Conservation (phyloP, 108 stramenopile species). For the Skeletonema grethae region DNA sequence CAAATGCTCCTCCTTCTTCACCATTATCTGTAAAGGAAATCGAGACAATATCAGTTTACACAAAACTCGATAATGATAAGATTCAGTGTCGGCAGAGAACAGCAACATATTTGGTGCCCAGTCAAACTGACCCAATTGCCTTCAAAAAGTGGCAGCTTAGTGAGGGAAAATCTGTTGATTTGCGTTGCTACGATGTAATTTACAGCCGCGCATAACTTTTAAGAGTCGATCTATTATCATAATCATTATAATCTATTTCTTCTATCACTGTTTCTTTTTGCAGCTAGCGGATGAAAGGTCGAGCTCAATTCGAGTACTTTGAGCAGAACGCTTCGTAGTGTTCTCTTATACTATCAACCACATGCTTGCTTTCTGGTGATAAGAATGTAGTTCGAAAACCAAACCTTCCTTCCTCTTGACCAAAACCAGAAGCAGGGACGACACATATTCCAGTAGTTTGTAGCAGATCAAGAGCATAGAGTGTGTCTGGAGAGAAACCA, state of each 20-base stretch:
- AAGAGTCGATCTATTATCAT: not conserved
- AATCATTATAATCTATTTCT: not conserved
- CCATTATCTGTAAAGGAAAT: constrained; percentile 76
- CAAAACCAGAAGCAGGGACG: constrained; percentile 97
- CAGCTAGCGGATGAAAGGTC: not conserved
- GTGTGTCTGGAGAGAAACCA: constrained; percentile 86
- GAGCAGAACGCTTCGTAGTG: constrained; percentile 88
- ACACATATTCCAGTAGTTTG: constrained; percentile 93
- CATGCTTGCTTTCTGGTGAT: constrained; percentile 78
- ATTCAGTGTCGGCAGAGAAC: constrained; percentile 75
- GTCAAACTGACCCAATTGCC: constrained; percentile 71
- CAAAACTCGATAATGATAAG: constrained; percentile 28
- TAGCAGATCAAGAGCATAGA: constrained; percentile 92
- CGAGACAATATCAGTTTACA: constrained; percentile 80
- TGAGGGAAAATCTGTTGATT: constrained; percentile 73
- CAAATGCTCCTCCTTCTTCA: constrained; percentile 8
- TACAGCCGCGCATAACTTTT: constrained; percentile 48
- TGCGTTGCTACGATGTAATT: constrained; percentile 74
- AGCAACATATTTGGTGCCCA: constrained; percentile 76
- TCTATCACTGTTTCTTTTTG: not conserved
- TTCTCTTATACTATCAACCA: constrained; percentile 70
- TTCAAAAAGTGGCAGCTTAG: constrained; percentile 74
- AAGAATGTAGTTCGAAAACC: constrained; percentile 98
- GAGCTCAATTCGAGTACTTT: constrained; percentile 50
- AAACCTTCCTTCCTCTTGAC: constrained; percentile 88